These are phyloP conservation scores for Stephania yunnanensis DNA, from an alignment of 164 flowering plant species.

Conservation along the genomic window DNA sequence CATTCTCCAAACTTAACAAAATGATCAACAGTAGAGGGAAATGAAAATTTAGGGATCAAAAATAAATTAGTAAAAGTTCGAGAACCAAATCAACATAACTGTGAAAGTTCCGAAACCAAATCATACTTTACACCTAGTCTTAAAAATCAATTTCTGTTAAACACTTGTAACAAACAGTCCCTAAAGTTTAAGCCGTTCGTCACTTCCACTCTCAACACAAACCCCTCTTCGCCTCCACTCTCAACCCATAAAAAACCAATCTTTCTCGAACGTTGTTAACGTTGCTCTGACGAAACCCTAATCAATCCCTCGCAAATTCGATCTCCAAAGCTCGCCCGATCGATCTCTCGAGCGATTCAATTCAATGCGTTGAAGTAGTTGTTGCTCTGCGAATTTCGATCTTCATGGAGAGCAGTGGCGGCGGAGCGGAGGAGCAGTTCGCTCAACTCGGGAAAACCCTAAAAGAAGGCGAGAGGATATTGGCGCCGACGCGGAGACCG, in stretches of 20 bases:
- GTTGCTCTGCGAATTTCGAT: background rate
- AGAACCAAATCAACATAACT: too few species aligned
- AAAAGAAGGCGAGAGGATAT: slow-evolving; percentile 31
- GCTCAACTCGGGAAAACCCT: slow-evolving; percentile 20
- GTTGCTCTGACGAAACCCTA: background rate
- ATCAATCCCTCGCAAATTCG: too few species aligned
- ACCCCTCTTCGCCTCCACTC: background rate
- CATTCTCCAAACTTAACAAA: too few species aligned
- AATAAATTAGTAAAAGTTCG: too few species aligned
- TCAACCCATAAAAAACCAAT: background rate
- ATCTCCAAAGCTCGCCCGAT: background rate
- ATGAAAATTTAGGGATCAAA: too few species aligned
- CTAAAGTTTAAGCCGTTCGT: background rate
- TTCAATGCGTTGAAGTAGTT: background rate
- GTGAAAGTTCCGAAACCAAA: too few species aligned
- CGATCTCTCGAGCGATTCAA: background rate
- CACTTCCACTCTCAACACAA: background rate
- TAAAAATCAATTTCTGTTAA: too few species aligned
- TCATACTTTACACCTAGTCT: too few species aligned
- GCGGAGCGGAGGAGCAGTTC: slow-evolving; percentile 13
- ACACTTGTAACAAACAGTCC: too few species aligned
- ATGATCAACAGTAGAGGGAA: too few species aligned
- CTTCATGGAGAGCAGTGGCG: slow-evolving; percentile 7
- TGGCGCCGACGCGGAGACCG: slow-evolving; percentile 30
- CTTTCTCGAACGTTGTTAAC: background rate